Evolutionary conservation across 208 protist species (phyloP), one percentile per base, ranked within the genome.

Genomic region (Angomonas desouzai): DNA sequence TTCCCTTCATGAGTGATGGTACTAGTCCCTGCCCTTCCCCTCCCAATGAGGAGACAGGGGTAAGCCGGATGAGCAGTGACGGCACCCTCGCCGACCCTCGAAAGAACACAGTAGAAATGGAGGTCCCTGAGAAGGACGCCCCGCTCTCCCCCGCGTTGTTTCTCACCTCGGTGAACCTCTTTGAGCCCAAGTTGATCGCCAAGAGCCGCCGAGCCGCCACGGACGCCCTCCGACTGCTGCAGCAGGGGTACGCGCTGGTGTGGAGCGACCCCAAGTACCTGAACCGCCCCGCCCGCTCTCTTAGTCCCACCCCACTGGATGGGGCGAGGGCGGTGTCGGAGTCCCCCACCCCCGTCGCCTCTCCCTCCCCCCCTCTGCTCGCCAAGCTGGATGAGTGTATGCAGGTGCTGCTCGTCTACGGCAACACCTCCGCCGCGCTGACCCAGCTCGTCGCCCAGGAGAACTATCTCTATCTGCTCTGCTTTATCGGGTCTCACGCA

Each of bases 391-490:
- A 91, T 56, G 76, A 82, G 38, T 87, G 76, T 57, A 64, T 91
- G 45, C 81, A 89, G 49, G 61, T 69, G 10, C 65, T 96, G 51
- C 80, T 96, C 13, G 83, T 96, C 28, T 92, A 93, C 66, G 80
- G 78, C 22, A 96, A 93, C 63, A 74, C 82, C 27, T 93, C 87
- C 7, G 48, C 66, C 3, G 66, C 74, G 16, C 71, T 96, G 20
- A 73, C 83, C 28, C 81, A 70, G 28, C 68, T 78, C 53, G 66
- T 93, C 22, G 72, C 77, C 0, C 72, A 72, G 18, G 74, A 92
- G 53, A 45, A 62, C 38, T 62, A 65, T 1, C 73, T 96, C 40
- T 56, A 70, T 40, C 72, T 89, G 16, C 64, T 96, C 18, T 79
- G 78, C 63, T 87, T 84, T 63, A 69, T 96, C 32, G 77, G 85